These are phyloP conservation scores for Suillus cothurnatus DNA, from an alignment of 768 basidiomycete species.

Conservation along the genomic window DNA sequence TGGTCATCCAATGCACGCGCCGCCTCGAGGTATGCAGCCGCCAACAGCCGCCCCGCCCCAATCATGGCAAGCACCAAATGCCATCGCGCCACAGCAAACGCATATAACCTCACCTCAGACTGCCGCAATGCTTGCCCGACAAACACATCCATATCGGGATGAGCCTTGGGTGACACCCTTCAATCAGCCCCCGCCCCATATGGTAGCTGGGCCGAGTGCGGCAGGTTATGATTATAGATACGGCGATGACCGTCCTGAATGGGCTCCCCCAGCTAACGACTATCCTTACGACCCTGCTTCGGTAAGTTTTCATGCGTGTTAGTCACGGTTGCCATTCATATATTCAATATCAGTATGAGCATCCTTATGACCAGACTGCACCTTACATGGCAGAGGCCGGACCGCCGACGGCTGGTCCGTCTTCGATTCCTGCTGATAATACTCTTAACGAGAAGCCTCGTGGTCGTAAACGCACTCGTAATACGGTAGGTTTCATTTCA, in stretches of 20 bases:
- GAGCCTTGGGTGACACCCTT: slow-evolving; percentile 61
- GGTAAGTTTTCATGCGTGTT: slow-evolving; percentile 36
- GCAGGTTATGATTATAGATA: slow-evolving; percentile 61
- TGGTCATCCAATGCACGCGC: slow-evolving; percentile 41
- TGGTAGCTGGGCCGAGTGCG: slow-evolving; percentile 47
- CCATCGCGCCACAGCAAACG: slow-evolving; percentile 67
- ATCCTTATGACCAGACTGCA: slow-evolving; percentile 56
- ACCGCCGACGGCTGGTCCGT: slow-evolving; percentile 46
- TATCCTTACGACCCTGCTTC: slow-evolving; percentile 57
- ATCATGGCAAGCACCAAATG: slow-evolving; percentile 63
- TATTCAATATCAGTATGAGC: slow-evolving; percentile 47
- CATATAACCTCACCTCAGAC: slow-evolving; percentile 53
- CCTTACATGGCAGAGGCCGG: slow-evolving; percentile 59
- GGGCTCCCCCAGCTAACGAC: slow-evolving; percentile 47
- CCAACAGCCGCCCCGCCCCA: slow-evolving; percentile 55
- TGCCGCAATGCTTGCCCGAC: slow-evolving; percentile 48
- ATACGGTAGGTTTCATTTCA: slow-evolving; percentile 43
- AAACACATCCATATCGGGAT: slow-evolving; percentile 47
- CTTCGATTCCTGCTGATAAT: slow-evolving; percentile 30
- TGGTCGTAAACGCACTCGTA: slow-evolving; percentile 70
- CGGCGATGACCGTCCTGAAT: slow-evolving; percentile 54
- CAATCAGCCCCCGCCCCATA: slow-evolving; percentile 49
- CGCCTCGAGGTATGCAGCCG: slow-evolving; percentile 45
- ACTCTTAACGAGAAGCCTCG: slow-evolving; percentile 48
- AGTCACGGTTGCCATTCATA: slow-evolving; percentile 2